These are phyloP conservation scores for Solanum sejunctum DNA, from an alignment of 257 asterid species.

Conservation along the genomic window DNA sequence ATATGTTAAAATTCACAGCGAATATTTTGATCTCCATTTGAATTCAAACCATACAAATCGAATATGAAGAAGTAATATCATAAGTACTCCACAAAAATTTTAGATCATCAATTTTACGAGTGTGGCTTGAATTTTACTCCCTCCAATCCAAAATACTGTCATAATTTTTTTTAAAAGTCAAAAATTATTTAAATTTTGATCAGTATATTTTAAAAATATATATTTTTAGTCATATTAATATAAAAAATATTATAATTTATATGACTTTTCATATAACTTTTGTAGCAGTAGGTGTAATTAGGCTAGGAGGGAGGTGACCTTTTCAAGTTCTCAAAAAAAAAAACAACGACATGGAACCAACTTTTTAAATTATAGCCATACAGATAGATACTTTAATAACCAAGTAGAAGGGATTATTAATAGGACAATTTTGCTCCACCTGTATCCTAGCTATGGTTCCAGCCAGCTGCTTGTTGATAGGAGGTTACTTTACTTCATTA, in stretches of 20 bases:
- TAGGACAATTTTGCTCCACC: background rate
- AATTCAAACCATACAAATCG: background rate
- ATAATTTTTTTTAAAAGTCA: too few relatives aligned
- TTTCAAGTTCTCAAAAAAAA: background rate
- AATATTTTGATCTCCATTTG: background rate
- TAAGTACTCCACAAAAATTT: background rate
- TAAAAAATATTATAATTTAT: too few relatives aligned
- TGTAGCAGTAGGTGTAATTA: background rate
- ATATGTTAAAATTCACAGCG: accelerated
- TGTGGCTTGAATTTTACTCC: background rate
- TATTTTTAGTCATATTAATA: too few relatives aligned
- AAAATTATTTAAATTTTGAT: too few relatives aligned
- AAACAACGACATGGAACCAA: background rate
- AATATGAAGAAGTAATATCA: background rate
- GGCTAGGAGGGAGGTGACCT: background rate
- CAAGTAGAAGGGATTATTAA: background rate
- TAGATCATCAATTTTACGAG: background rate
- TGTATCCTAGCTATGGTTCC: background rate
- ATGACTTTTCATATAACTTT: too few relatives aligned
- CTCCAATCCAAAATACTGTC: too few relatives aligned
- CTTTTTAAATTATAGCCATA: background rate
- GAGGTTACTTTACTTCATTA: background rate
- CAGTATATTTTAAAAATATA: too few relatives aligned
- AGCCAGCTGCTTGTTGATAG: background rate
- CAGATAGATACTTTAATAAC: background rate